Conservation (phyloP, 2,329 filamentous ascomycete genomes). For the Fulvia fulva region DNA sequence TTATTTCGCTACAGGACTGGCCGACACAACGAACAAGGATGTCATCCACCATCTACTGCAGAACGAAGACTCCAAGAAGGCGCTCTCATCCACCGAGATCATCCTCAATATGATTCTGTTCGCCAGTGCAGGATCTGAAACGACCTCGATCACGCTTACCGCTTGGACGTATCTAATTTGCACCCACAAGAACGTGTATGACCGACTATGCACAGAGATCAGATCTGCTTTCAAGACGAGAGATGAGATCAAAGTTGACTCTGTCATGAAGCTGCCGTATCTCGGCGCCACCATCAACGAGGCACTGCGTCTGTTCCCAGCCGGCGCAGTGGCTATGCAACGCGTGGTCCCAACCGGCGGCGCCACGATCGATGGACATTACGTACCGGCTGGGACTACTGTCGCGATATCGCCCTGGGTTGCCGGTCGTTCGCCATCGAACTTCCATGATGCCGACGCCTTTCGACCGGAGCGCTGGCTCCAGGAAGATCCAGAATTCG, state of each 20-base stretch:
- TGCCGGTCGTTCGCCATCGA: conserved; percentile 5
- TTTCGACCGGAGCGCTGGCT: conserved; percentile 32
- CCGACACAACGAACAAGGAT: not conserved
- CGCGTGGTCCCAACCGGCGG: not conserved
- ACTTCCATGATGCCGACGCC: conserved; percentile 19
- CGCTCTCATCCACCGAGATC: not conserved
- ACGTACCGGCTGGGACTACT: not conserved
- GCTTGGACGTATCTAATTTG: conserved; percentile 1
- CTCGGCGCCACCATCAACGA: conserved; percentile 3
- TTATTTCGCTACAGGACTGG: not conserved
- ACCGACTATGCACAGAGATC: not conserved
- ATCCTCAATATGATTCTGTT: conserved; percentile 4
- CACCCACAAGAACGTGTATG: not conserved
- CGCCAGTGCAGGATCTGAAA: conserved; percentile 1
- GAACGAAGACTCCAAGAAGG: conserved; percentile 2
- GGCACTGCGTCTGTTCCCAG: conserved; percentile 1
- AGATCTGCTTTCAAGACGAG: not conserved
- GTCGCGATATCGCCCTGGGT: not conserved
- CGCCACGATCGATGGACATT: conserved; percentile 4
- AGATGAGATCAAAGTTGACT: not conserved
- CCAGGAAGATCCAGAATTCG: conserved; percentile 8
- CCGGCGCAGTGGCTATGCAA: not conserved
- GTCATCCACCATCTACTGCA: conserved; percentile 2
- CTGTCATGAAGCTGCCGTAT: conserved; percentile 2
- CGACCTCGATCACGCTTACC: conserved; percentile 1